Base-by-base conservation (phyloP, 2,329 filamentous ascomycete genomes). In the Cryphonectria nitschkei region DNA sequence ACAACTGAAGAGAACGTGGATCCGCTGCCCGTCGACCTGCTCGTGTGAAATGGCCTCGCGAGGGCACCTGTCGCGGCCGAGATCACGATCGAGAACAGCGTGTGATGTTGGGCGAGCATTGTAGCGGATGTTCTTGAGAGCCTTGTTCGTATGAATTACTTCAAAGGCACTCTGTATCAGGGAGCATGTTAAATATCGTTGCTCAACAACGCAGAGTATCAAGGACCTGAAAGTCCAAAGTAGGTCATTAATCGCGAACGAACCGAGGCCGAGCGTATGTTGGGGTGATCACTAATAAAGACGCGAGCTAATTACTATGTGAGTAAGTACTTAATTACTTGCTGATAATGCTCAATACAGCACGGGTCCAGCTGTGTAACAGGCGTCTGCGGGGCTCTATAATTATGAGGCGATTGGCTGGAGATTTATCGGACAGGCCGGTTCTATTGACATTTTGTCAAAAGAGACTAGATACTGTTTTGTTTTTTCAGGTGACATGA, bases 1-100 rank as follows among this genome's bases (percentile, higher is more conserved):
- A 67, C 65, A 19, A 67, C 46, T 9, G 65, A 67, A 11, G 65
- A 67, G 37, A 56, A 67, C 22, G 46, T 34, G 32, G 39, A 19
- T 26, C 43, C 14, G n/a, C 61, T 64, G n/a, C 4, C 37, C 61
- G 37, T 29, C 9, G 61, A 63, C 13, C 61, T 26, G 4, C 22
- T 22, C 11, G 22, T n/a, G 11, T 50, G 22, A 9, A 64, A 8
- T 29, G 61, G 61, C 39, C 19, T 46, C 9, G 61, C 61, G n/a
- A n/a, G n/a, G 2, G 39, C n/a, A 5, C 11, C 61, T 14, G 16
- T 39, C 4, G 39, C 61, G 9, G 39, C 39, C 39, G 32, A 8
- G 8, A 14, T 16, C 19, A 46, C 1, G n/a, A 5, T n/a, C 22
- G 22, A n/a, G 22, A 50, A 61, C 3, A 61, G 11, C 3, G 11